Conservation (phyloP, 1,139 yeast species). For the Kazachstania sp. region DNA sequence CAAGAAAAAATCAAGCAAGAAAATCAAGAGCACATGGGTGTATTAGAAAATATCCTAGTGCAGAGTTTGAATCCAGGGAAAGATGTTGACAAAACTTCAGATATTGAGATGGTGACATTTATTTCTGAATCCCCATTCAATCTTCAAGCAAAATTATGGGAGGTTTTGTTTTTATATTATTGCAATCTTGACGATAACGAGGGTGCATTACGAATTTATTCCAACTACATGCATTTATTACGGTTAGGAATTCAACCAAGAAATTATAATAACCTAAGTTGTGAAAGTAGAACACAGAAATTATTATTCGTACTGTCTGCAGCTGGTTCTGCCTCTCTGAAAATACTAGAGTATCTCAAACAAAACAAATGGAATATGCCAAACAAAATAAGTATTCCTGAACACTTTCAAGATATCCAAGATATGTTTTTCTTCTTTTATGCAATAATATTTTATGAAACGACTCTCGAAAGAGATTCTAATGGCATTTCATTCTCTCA, state of each 20-base stretch:
- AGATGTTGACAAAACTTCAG: slow-evolving; percentile 23
- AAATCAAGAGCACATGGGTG: slow-evolving; percentile 35
- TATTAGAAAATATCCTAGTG: slow-evolving; percentile 48
- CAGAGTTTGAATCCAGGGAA: slow-evolving; percentile 10
- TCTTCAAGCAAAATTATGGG: slow-evolving; percentile 69
- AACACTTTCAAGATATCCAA: slow-evolving; percentile 22
- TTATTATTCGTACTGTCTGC: slow-evolving; percentile 40
- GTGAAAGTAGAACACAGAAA: slow-evolving; percentile 24
- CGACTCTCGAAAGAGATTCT: slow-evolving; percentile 21
- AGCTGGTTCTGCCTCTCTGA: slow-evolving; percentile 32
- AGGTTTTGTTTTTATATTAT: slow-evolving; percentile 57
- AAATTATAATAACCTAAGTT: slow-evolving; percentile 15
- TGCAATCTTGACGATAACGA: slow-evolving; percentile 34
- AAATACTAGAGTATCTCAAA: slow-evolving; percentile 10
- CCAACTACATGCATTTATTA: slow-evolving; percentile 40
- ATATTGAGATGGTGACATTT: slow-evolving; percentile 49
- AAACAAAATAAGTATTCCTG: not conserved
- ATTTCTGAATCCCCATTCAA: slow-evolving; percentile 56
- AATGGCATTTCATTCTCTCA: slow-evolving; percentile 24
- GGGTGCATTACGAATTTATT: slow-evolving; percentile 48
- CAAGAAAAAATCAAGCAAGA: slow-evolving; percentile 9
- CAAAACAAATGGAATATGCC: slow-evolving; percentile 8
- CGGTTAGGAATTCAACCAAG: slow-evolving; percentile 33
- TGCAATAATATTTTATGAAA: slow-evolving; percentile 36
- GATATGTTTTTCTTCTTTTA: slow-evolving; percentile 38